A percentile compares a stretch with the other conserved stretches of the same genome.
Conservation (phyloP, 768 basidiomycete genomes). For the Hygrocybe coccinea region DNA sequence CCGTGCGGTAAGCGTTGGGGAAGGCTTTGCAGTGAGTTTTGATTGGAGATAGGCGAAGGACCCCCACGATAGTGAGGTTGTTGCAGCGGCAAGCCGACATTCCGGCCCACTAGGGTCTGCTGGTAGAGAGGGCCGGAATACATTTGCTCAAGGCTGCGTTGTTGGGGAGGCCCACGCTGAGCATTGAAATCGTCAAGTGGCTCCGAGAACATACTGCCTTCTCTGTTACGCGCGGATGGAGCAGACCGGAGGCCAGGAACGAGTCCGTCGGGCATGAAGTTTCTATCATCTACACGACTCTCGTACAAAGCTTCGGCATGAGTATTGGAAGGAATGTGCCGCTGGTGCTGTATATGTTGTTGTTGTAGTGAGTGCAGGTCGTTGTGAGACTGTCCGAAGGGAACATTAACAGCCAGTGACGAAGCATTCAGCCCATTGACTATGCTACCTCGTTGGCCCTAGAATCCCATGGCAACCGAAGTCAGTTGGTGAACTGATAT, state of each 20-base stretch:
- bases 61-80: constrained; percentile 64
- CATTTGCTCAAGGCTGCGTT: constrained; percentile 51
- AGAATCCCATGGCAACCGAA: not conserved
- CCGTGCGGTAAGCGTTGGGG: constrained; percentile 68
- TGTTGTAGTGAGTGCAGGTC: not conserved
- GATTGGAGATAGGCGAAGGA: constrained; percentile 55
- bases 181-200: constrained; percentile 61
- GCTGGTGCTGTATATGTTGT: constrained; percentile 32
- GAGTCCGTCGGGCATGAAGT: constrained; percentile 79
- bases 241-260: constrained; percentile 75
- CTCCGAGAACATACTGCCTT: constrained; percentile 54
- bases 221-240: constrained; percentile 57
- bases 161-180: constrained; percentile 49
- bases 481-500: not conserved
- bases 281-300: constrained; percentile 67
- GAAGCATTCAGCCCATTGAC: constrained; percentile 16
- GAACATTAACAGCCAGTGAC: constrained; percentile 23
- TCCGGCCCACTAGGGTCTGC: constrained; percentile 47
- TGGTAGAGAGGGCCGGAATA: constrained; percentile 49
- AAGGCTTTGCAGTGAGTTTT: constrained; percentile 40
- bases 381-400: constrained; percentile 35
- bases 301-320: constrained; percentile 70
- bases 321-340: constrained; percentile 37
- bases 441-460: constrained; percentile 32
- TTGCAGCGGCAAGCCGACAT: constrained; percentile 52